Evolutionary conservation across 2,329 filamentous ascomycete genomes (phyloP).

Genomic region (Pseudogymnoascus sp.): DNA sequence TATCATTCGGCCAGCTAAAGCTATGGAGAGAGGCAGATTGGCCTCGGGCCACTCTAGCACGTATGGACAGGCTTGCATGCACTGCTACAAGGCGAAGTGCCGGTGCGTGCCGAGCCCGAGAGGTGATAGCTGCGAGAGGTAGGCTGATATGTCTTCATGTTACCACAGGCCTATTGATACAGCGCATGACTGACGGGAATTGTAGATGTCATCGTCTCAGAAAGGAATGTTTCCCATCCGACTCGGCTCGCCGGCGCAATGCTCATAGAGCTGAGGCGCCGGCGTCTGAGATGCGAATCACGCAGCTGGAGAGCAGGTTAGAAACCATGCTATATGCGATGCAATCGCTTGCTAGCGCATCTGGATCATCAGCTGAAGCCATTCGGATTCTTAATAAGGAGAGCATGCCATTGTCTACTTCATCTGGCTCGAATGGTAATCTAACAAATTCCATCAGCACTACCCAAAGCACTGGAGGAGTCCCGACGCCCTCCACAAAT

Average conservation of each 20-base stretch:
- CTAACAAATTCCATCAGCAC: neutral
- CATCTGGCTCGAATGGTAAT: neutral
- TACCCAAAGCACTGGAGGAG: neutral
- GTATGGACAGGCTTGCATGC: conserved; percentile 21
- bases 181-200: neutral
- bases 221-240: conserved; percentile 40
- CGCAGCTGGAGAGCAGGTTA: conserved; percentile 43
- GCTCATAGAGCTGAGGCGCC: conserved; percentile 29
- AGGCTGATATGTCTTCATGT: neutral
- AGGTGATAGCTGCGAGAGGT: conserved; percentile 15
- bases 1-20: neutral
- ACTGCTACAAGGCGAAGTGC: conserved; percentile 23
- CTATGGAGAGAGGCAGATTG: neutral
- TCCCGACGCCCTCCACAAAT: neutral
- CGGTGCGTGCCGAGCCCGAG: conserved; percentile 18
- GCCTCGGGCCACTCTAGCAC: neutral
- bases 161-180: neutral
- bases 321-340: conserved; percentile 42
- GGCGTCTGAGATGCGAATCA: conserved; percentile 30
- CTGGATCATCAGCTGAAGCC: neutral
- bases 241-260: conserved; percentile 33
- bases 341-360: conserved; percentile 15
- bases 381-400: neutral
- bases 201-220: conserved; percentile 36
- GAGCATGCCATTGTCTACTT: neutral